Evolutionary conservation across 2,329 filamentous ascomycete species (phyloP).

Genomic region (Immersiporthe knoxdaviesiana): DNA sequence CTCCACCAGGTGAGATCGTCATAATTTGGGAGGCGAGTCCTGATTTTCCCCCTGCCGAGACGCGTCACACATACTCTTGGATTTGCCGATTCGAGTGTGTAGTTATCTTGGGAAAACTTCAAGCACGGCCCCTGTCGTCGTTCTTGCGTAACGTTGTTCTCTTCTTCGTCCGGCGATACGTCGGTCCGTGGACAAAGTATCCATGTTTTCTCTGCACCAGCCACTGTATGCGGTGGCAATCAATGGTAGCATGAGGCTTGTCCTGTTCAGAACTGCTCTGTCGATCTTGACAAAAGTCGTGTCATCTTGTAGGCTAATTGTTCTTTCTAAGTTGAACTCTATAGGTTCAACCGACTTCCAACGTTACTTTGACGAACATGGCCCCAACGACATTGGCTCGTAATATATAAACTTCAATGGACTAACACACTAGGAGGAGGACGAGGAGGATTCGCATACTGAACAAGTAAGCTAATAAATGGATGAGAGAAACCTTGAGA

Average conservation of each 20-base stretch:
- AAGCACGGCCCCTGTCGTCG: background rate
- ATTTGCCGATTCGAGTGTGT: background rate
- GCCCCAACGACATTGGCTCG: background rate
- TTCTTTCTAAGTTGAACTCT: no score
- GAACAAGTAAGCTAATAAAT: background rate
- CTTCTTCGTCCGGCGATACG: background rate
- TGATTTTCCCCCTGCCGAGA: conserved; percentile 13
- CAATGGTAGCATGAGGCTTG: background rate
- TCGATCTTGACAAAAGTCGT: background rate
- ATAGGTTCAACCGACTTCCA: background rate
- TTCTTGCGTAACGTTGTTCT: background rate
- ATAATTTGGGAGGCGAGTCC: background rate
- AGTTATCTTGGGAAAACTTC: background rate
- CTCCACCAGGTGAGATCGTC: background rate
- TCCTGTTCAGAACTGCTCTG: background rate
- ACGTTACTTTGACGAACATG: background rate
- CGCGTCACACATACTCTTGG: conserved; percentile 1
- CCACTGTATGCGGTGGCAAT: background rate
- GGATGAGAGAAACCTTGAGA: no score
- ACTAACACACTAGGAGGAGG: background rate
- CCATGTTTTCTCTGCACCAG: background rate
- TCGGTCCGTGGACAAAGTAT: background rate
- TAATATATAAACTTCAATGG: background rate
- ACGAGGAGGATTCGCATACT: no score
- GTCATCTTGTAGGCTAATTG: background rate